Conservation (phyloP, 2,329 filamentous ascomycete species). For the Stylonectria norvegica region DNA sequence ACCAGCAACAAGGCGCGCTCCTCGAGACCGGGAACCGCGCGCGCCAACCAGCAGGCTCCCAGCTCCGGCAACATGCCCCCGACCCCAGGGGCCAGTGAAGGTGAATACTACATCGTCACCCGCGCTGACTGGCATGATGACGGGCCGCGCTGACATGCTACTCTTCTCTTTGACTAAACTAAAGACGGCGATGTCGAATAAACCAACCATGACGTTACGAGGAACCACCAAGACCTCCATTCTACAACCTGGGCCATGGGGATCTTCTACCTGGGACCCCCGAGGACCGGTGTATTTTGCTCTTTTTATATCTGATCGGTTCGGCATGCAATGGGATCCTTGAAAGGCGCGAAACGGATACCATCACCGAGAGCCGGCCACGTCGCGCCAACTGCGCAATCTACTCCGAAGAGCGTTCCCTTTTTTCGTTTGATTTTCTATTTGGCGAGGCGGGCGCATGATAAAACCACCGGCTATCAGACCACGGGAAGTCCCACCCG, state of each 20-base stretch:
- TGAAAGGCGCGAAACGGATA: slow-evolving; percentile 3
- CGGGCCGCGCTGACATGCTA: slow-evolving; percentile 28
- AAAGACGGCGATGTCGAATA: slow-evolving; percentile 39
- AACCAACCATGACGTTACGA: too few relatives aligned
- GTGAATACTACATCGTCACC: slow-evolving; percentile 50
- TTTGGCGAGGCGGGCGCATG: too few relatives aligned
- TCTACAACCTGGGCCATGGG: too few relatives aligned
- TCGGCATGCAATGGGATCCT: too few relatives aligned
- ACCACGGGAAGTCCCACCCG: too few relatives aligned
- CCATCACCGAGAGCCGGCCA: slow-evolving; percentile 1
- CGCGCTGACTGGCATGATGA: slow-evolving; percentile 29
- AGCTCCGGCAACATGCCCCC: slow-evolving; percentile 56
- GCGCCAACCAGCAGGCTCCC: slow-evolving; percentile 49
- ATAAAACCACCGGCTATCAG: too few relatives aligned
- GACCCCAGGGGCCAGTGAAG: slow-evolving; percentile 60
- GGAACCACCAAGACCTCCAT: too few relatives aligned
- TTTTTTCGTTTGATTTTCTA: slow-evolving; percentile 6
- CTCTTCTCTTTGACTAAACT: slow-evolving; percentile 14
- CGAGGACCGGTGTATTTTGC: too few relatives aligned
- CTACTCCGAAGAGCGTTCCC: background rate
- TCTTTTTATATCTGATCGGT: too few relatives aligned
- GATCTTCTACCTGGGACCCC: too few relatives aligned
- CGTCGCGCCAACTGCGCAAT: too few relatives aligned
- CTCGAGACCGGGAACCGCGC: slow-evolving; percentile 53
- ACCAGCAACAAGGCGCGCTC: slow-evolving; percentile 40